Conservation (phyloP, 352 stramenopile species). For the Phytophthora aleatoria region DNA sequence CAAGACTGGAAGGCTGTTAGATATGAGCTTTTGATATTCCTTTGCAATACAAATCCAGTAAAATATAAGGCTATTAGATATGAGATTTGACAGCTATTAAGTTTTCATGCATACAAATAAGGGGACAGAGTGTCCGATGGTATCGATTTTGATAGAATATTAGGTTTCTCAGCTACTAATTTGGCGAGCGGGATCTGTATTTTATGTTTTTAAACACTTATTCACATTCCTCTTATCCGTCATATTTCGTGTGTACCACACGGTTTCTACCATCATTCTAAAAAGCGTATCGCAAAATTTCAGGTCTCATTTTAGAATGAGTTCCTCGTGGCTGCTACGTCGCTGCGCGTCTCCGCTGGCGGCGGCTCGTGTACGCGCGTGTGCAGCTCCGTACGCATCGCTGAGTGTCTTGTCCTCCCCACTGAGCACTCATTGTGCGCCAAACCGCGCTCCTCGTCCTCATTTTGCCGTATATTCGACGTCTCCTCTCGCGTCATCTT, state of each 20-base stretch:
- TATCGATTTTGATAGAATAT: no score
- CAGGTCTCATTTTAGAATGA: constrained; percentile 21
- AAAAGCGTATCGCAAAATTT: neutral
- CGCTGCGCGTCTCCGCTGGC: constrained; percentile 23
- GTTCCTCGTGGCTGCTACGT: constrained; percentile 19
- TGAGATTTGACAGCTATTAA: no score
- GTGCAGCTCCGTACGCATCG: constrained; percentile 3
- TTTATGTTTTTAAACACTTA: no score
- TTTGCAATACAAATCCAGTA: no score
- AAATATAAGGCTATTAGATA: no score
- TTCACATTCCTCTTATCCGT: no score
- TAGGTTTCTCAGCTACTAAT: no score
- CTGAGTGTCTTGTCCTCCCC: neutral
- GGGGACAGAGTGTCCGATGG: no score
- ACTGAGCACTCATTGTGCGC: constrained; percentile 8
- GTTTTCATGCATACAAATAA: no score
- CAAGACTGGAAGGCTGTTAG: no score
- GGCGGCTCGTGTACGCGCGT: constrained; percentile 5
- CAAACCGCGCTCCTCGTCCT: constrained; percentile 4
- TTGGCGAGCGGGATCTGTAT: no score
- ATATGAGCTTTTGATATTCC: no score
- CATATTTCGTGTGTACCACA: constrained; percentile 3
- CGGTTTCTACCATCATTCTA: constrained; percentile 11
- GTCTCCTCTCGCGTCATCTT: neutral
- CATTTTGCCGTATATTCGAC: neutral